A percentile compares a stretch with the other conserved stretches of the same genome.
These are phyloP conservation scores for Vitis vinifera DNA, from an alignment of 164 flowering plant genomes.

Conservation along the genomic window ASM3070453v1 NC_081806.1:6719001-6719500, in stretches of 20 bases:
- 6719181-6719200: conserved; percentile 86
- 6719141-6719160: conserved; percentile 66
- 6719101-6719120: conserved; percentile 65
- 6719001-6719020: background rate
- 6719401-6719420: background rate
- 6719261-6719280: conserved; percentile 27
- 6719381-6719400: background rate
- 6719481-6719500: conserved; percentile 69
- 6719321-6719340: conserved; percentile 80
- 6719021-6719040: conserved; percentile 94
- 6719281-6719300: conserved; percentile 55
- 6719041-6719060: conserved; percentile 97
- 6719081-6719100: conserved; percentile 82
- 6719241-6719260: conserved; percentile 22
- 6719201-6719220: conserved; percentile 32
- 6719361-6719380: background rate
- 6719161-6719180: conserved; percentile 80
- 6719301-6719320: conserved; percentile 85
- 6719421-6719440: too few species aligned
- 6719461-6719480: conserved; percentile 90
- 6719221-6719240: conserved; percentile 21
- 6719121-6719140: conserved; percentile 22
- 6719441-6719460: conserved; percentile 10
- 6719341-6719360: conserved; percentile 10
- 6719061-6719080: conserved; percentile 99